Conservation (phyloP, 73 alveolate species). For the Tetrahymena elliotti region DNA sequence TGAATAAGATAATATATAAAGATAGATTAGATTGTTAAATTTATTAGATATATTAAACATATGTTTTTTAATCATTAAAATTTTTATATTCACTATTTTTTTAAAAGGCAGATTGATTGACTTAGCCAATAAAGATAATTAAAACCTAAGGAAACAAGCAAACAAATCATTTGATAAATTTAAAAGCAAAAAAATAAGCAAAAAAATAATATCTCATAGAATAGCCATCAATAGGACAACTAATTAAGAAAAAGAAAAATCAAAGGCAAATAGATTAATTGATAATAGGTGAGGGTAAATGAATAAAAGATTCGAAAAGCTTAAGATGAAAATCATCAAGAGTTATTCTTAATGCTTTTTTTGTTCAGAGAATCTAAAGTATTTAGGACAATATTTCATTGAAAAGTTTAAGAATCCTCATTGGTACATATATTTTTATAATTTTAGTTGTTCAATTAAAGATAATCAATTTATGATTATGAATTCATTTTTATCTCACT, state of each 20-base stretch:
- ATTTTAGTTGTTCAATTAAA: not conserved
- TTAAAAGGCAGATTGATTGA: too few species aligned
- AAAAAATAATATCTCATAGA: not conserved
- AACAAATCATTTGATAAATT: not conserved
- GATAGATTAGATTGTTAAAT: too few species aligned
- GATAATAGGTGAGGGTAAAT: not conserved
- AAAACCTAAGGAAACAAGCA: not conserved
- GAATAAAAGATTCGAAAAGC: not conserved
- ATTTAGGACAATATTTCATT: not conserved
- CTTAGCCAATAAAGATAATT: not conserved
- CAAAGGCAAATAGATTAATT: not conserved
- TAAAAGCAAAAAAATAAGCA: not conserved
- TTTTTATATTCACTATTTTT: not conserved
- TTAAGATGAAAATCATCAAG: not conserved
- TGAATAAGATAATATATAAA: not conserved
- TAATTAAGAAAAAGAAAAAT: not conserved
- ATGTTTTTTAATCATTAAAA: not conserved
- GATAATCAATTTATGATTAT: not conserved
- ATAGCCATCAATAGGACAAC: not conserved
- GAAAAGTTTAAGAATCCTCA: not conserved
- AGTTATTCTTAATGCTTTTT: not conserved
- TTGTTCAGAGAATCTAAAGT: not conserved
- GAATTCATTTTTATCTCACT: not conserved
- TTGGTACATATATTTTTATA: not conserved
- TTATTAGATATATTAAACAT: not conserved